Evolutionary conservation across 345 rosid genomes (phyloP).

Genomic region (Streptanthus diversifolius): DNA sequence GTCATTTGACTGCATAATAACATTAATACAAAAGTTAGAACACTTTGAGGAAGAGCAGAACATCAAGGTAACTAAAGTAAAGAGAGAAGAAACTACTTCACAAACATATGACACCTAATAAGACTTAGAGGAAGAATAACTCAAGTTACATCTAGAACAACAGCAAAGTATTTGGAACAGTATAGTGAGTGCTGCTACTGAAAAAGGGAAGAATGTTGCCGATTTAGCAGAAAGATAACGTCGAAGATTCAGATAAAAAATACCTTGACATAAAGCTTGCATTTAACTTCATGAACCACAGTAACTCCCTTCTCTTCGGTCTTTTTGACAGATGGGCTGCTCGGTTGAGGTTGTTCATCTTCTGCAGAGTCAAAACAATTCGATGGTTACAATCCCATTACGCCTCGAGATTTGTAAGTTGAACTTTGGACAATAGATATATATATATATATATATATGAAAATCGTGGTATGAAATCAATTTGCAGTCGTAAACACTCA

Average conservation of each 20-base stretch:
- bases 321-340: constrained; percentile 92
- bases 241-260: neutral
- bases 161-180: neutral
- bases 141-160: neutral
- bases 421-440: neutral
- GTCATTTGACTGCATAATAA: constrained; percentile 59
- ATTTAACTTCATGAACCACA: constrained; percentile 90
- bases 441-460: neutral
- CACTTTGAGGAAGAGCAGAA: neutral
- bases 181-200: neutral
- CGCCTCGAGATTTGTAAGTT: constrained; percentile 8
- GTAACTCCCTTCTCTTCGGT: constrained; percentile 76
- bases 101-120: constrained; percentile 8
- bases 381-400: constrained; percentile 1
- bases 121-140: neutral
- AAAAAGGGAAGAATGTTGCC: neutral
- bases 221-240: neutral
- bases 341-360: constrained; percentile 68
- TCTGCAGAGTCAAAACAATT: constrained; percentile 40
- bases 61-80: neutral
- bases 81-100: neutral
- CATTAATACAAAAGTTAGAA: neutral
- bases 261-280: constrained; percentile 97
- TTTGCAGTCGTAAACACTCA: constrained; percentile 5
- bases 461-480: neutral